Conservation (phyloP, 2,329 filamentous ascomycete species). For the Fusarium piperis region DNA sequence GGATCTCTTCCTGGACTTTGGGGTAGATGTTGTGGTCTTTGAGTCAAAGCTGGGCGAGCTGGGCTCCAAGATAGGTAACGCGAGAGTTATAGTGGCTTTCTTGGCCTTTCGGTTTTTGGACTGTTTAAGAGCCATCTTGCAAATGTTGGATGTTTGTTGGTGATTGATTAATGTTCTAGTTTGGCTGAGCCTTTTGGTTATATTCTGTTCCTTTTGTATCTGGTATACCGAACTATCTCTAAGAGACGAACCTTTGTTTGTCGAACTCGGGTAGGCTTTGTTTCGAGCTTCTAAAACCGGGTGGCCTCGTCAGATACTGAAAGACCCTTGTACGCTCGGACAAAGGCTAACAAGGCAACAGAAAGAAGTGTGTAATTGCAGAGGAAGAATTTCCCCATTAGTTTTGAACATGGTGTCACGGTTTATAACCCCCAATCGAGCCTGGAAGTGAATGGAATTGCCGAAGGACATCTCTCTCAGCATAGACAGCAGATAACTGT, state of each 20-base stretch:
- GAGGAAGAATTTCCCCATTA: no score
- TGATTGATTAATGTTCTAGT: not conserved
- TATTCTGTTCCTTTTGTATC: not conserved
- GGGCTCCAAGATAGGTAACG: not conserved
- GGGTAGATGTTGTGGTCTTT: not conserved
- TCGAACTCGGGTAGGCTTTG: not conserved
- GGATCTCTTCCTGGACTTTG: conserved; percentile 5
- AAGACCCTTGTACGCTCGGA: not conserved
- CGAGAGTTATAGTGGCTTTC: not conserved
- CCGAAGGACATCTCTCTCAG: not conserved
- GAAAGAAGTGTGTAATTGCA: not conserved
- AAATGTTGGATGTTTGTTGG: not conserved
- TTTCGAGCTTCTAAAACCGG: not conserved
- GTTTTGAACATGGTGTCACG: not conserved
- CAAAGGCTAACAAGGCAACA: not conserved
- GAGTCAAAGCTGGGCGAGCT: not conserved
- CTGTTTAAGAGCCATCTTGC: conserved; percentile 8
- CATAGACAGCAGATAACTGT: not conserved
- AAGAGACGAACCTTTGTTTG: not conserved
- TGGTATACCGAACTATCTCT: not conserved
- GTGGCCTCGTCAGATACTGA: not conserved
- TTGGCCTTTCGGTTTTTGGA: not conserved
- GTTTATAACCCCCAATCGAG: not conserved
- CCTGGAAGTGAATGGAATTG: not conserved
- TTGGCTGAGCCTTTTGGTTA: not conserved